phyloP scores from a whole-genome alignment of 768 basidiomycete genomes.

The Termitomyces sp. region DNA sequence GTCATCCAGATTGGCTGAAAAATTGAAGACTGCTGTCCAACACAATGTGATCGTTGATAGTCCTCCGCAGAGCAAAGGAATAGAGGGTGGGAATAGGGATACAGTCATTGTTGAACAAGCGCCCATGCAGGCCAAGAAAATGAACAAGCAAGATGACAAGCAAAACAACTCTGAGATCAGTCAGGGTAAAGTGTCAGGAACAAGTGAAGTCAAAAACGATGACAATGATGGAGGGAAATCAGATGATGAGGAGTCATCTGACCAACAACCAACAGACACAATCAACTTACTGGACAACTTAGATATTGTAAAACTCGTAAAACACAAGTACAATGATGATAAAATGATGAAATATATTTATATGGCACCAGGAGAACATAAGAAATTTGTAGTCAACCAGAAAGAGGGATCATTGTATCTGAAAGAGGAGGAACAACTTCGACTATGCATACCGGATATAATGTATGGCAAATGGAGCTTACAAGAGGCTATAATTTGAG shows the following conservation, averaged over 20 bases:
- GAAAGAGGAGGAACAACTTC: no score
- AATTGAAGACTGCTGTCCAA: no score
- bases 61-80: no score
- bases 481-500: no score
- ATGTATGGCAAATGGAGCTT: no score
- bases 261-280: neutral
- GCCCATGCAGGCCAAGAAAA: neutral
- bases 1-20: no score
- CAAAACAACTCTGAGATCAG: neutral
- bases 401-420: neutral
- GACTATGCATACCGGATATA: no score
- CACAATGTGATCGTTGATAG: no score
- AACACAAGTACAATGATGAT: neutral
- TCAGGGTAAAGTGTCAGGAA: no score
- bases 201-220: neutral
- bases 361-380: neutral
- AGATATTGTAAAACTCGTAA: neutral
- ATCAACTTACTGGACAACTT: neutral
- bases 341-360: neutral
- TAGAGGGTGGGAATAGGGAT: no score
- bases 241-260: neutral
- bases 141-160: neutral
- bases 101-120: no score
- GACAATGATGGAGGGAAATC: neutral
- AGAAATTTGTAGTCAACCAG: neutral